These are phyloP conservation scores for Selaginella tamariscina DNA, from an alignment of 75 land plant species.

Conservation along the genomic window DNA sequence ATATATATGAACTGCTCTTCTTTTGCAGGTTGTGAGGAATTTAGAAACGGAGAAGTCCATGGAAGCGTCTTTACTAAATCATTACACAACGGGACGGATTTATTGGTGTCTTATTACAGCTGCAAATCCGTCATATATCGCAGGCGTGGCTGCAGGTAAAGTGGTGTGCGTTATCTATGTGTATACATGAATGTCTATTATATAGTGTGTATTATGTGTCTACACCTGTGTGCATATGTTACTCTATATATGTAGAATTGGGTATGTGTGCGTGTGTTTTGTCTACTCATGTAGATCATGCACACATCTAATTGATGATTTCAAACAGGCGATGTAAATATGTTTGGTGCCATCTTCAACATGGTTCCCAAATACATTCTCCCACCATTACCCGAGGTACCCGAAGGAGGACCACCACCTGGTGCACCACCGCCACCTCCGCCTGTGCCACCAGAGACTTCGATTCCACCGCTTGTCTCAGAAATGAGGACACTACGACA, in stretches of 20 bases:
- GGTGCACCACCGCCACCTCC: not conserved
- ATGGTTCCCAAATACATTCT: slow-evolving; percentile 9
- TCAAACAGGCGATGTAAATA: too few species aligned
- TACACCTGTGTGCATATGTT: too few species aligned
- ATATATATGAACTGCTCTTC: not conserved
- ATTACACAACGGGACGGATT: slow-evolving; percentile 16
- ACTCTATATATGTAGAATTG: too few species aligned
- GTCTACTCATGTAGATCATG: too few species aligned
- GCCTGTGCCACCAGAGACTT: not conserved
- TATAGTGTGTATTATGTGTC: too few species aligned
- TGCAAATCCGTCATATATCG: not conserved
- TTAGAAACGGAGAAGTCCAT: not conserved
- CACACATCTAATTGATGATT: too few species aligned
- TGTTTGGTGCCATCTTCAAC: slow-evolving; percentile 22
- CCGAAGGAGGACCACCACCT: not conserved
- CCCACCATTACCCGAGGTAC: not conserved
- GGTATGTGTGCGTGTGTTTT: too few species aligned
- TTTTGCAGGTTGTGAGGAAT: not conserved
- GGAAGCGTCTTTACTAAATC: slow-evolving; percentile 4
- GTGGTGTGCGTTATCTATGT: too few species aligned
- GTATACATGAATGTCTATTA: too few species aligned
- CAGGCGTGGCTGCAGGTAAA: slow-evolving; percentile 5
- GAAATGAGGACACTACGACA: slow-evolving; percentile 6
- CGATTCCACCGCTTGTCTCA: slow-evolving; percentile 6
- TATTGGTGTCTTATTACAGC: slow-evolving; percentile 22